Evolutionary conservation across 805 yeast genomes (phyloP).

Genomic region (Ogataea glucozyma): DNA sequence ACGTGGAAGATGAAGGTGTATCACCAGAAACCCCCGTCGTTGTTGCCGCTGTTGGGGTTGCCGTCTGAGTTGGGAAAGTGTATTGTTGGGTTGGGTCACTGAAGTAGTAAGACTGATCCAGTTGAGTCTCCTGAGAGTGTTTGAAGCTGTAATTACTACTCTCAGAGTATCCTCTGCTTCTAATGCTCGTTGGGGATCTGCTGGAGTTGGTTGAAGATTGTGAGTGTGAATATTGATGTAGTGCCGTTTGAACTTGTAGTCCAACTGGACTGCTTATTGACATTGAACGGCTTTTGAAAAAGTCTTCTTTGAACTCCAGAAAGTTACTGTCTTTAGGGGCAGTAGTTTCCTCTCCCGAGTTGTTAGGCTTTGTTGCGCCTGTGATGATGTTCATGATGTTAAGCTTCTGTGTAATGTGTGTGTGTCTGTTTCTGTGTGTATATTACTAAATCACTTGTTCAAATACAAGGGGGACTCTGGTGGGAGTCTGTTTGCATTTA

Average conservation of each 20-base stretch:
- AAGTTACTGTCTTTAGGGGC: conserved; percentile 12
- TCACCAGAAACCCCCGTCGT: not conserved
- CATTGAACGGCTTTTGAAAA: conserved; percentile 20
- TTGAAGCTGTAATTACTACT: conserved; percentile 12
- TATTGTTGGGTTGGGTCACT: conserved; percentile 2
- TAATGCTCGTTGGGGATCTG: conserved; percentile 11
- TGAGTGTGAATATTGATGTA: conserved; percentile 3
- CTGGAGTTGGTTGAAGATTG: conserved; percentile 8
- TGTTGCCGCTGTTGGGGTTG: no score
- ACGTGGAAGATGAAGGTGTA: conserved; percentile 10
- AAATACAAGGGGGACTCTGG: conserved; percentile 1
- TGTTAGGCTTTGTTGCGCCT: not conserved
- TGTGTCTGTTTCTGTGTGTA: not conserved
- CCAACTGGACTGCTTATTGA: conserved; percentile 14
- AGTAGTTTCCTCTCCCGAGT: not conserved
- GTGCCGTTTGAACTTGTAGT: conserved; percentile 1
- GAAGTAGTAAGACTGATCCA: conserved; percentile 1
- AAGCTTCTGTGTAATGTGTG: not conserved
- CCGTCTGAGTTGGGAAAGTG: not conserved
- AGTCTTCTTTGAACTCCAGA: conserved; percentile 22
- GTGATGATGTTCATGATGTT: conserved; percentile 13
- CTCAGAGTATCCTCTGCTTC: conserved; percentile 12
- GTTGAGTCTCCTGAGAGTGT: not conserved
- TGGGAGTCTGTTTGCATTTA: not conserved
- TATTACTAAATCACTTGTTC: not conserved